Base-by-base conservation (phyloP, 2,329 filamentous ascomycete genomes). In the Ophiocordyceps robertsii region DNA sequence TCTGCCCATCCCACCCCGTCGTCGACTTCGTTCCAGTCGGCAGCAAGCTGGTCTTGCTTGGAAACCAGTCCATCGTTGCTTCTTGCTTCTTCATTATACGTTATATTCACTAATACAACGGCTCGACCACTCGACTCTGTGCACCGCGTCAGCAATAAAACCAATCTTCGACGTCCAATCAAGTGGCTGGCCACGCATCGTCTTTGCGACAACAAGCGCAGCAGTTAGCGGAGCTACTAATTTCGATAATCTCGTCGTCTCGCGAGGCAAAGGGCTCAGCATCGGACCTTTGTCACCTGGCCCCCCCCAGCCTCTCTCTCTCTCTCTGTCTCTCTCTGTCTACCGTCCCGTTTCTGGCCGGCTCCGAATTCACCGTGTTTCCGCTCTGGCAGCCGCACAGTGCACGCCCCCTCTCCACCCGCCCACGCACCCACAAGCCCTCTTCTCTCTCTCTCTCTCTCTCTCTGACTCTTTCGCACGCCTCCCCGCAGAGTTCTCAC, bases 11-110 rank as follows among this genome's bases (percentile, higher is more conserved):
- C 24, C n/a, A n/a, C n/a, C n/a, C n/a, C n/a, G n/a, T n/a, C n/a
- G n/a, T 24, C 47, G 45, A 51, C 52, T 47, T 53, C 51, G 53
- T 50, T 64, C 52, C 59, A 59, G 61, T 65, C 57, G 65, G 67
- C 61, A 59, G 69, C 72, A 75, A 77, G 72, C 73, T 57, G 73
- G 73, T 64, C 73, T 77, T 76, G 72, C 70, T 71, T 62, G 56
- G 58, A 69, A n/a, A 16, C 65, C 63, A 64, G 63, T 66, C 70
- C 67, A 63, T 73, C 67, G 62, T 66, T 48, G 66, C 16, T 50
- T 44, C 42, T 14, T 17, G 13, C 11, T 12, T 16, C 17, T 36
- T 17, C n/a, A 36, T 16, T 6, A 16, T 14, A 31, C 14, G 11
- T 11, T 35, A 13, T 13, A n/a, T 16, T 36, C 33, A 36, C 33